Conservation (phyloP, 306 rosid species). For the Quercus parvula region DNA sequence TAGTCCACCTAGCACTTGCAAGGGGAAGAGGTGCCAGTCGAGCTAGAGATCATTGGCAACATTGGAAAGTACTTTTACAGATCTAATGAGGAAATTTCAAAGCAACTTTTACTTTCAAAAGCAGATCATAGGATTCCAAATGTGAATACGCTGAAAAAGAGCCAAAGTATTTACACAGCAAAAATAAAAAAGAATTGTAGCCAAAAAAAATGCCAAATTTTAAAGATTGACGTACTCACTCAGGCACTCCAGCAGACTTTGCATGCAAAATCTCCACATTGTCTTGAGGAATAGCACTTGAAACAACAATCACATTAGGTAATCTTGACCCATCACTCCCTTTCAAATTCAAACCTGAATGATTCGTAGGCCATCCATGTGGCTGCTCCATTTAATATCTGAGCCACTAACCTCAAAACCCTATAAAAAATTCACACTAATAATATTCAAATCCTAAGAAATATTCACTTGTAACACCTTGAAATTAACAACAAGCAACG, state of each 20-base stretch:
- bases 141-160: not conserved
- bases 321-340: not conserved
- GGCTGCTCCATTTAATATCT: constrained; percentile 29
- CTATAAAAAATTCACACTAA: not conserved
- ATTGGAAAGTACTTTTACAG: too few relatives aligned
- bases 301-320: constrained; percentile 18
- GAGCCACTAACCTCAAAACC: constrained; percentile 35
- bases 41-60: too few relatives aligned
- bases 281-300: constrained; percentile 30
- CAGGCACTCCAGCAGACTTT: constrained; percentile 26
- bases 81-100: too few relatives aligned
- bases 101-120: not conserved
- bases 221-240: constrained; percentile 11
- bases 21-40: too few relatives aligned
- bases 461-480: not conserved
- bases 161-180: not conserved
- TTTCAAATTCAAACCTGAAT: constrained; percentile 19
- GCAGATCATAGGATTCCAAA: not conserved
- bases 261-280: constrained; percentile 24
- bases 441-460: not conserved
- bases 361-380: constrained; percentile 15
- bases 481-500: not conserved
- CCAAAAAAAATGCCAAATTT: not conserved
- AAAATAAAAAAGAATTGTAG: not conserved
- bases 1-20: too few relatives aligned